Conservation (phyloP, 768 basidiomycete species). For the Rhizopogon vinicolor region DNA sequence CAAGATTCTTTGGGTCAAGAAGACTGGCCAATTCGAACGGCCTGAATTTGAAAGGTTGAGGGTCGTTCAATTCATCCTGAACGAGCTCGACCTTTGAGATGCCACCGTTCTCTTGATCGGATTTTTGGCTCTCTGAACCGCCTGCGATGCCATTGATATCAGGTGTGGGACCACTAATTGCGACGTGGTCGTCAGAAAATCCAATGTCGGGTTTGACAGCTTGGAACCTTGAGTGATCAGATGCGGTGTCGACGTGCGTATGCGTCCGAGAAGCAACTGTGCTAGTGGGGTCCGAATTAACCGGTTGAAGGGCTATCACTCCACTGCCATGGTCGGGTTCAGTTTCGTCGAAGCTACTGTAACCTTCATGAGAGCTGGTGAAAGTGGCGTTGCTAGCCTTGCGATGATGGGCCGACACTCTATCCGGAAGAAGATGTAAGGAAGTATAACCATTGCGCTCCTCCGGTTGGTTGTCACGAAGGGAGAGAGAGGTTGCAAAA, state of each 20-base stretch:
- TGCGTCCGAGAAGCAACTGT: conserved; percentile 33
- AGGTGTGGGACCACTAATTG: conserved; percentile 1
- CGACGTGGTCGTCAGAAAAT: conserved; percentile 5
- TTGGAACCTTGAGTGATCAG: conserved; percentile 21
- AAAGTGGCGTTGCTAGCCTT: conserved; percentile 57
- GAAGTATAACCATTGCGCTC: conserved; percentile 48
- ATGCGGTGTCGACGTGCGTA: conserved; percentile 34
- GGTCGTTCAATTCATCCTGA: conserved; percentile 45
- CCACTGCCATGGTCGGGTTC: conserved; percentile 41
- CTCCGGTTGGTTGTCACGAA: conserved; percentile 70
- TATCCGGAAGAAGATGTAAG: conserved; percentile 39
- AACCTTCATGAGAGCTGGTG: conserved; percentile 37
- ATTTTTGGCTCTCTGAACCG: conserved; percentile 13
- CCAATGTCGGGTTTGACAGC: not conserved
- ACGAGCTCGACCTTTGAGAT: conserved; percentile 19
- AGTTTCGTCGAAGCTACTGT: conserved; percentile 36
- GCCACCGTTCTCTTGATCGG: conserved; percentile 16
- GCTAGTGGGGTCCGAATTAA: conserved; percentile 29
- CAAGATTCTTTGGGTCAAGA: conserved; percentile 84
- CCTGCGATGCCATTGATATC: not conserved
- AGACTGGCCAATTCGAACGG: conserved; percentile 77
- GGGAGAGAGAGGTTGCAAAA: conserved; percentile 48
- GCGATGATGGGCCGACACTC: conserved; percentile 38
- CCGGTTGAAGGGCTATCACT: conserved; percentile 28
- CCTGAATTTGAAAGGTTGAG: conserved; percentile 68